Percentiles rank a stretch among this genome's conserved stretches.
phyloP scores from a whole-genome alignment of 2,329 filamentous ascomycete species.

The Dryadomyces sulphureus region DNA sequence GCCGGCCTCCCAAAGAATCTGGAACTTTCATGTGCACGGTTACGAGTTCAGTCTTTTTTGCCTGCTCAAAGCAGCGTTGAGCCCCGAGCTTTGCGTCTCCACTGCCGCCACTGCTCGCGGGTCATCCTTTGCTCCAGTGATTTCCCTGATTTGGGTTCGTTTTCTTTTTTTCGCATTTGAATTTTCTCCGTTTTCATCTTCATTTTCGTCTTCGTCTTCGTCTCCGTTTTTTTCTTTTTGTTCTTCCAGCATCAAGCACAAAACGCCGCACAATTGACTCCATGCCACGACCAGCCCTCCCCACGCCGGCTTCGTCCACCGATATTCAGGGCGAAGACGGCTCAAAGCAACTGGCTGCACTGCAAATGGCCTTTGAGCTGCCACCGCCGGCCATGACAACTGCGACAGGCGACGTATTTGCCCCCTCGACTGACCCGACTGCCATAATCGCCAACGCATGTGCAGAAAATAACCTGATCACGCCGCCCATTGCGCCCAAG shows the following conservation, averaged over 20 bases:
- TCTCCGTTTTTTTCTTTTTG: neutral
- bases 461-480: slow-evolving; percentile 21
- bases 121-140: neutral
- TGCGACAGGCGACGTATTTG: slow-evolving; percentile 17
- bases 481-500: slow-evolving; percentile 13
- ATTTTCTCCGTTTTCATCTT: neutral
- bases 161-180: neutral
- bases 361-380: slow-evolving; percentile 59
- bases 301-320: slow-evolving; percentile 66
- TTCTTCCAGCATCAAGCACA: neutral
- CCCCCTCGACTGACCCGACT: neutral
- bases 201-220: neutral
- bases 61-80: neutral
- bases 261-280: neutral
- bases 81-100: neutral
- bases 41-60: neutral
- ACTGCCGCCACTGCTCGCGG: neutral
- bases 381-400: slow-evolving; percentile 57
- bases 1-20: neutral
- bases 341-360: slow-evolving; percentile 38
- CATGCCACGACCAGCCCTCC: slow-evolving; percentile 54
- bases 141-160: neutral
- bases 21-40: neutral
- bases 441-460: slow-evolving; percentile 13
- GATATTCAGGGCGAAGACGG: slow-evolving; percentile 64